These are phyloP conservation scores for Benincasa hispida DNA, from an alignment of 306 rosid genomes.

Conservation along the genomic window DNA sequence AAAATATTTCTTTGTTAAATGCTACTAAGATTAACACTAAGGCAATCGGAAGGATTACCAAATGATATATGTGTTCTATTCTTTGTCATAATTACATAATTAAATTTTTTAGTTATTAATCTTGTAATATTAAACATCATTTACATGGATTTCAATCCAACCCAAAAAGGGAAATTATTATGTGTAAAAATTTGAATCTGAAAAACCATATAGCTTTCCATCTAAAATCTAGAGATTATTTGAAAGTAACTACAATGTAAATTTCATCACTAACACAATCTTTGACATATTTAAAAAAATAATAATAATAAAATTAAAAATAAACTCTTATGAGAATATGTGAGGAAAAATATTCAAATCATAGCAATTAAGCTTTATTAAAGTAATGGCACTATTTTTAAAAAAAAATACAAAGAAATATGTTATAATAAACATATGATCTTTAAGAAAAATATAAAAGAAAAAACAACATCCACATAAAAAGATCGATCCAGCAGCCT, in stretches of 20 bases:
- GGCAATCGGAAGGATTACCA: too few species aligned
- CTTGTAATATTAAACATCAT: too few species aligned
- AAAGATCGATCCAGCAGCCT: slow-evolving; percentile 3
- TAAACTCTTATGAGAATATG: neutral
- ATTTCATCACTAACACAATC: neutral
- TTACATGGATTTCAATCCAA: neutral
- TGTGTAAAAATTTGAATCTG: neutral
- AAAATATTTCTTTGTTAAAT: too few species aligned
- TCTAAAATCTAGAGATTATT: neutral
- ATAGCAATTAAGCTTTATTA: neutral
- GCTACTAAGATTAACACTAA: too few species aligned
- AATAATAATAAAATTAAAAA: neutral
- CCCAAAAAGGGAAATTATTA: neutral
- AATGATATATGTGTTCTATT: too few species aligned
- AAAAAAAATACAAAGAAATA: neutral
- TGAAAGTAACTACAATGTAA: neutral
- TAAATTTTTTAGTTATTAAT: too few species aligned
- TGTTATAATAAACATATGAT: neutral
- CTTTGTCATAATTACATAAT: too few species aligned
- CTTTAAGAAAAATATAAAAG: neutral
- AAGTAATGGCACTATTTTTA: neutral
- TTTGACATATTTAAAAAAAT: neutral
- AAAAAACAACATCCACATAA: neutral
- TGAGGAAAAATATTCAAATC: neutral
- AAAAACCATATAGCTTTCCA: neutral